Percentiles rank a stretch among this genome's conserved stretches.
Conservation (phyloP, 2,329 filamentous ascomycete species). For the Aureobasidium sp. region DNA sequence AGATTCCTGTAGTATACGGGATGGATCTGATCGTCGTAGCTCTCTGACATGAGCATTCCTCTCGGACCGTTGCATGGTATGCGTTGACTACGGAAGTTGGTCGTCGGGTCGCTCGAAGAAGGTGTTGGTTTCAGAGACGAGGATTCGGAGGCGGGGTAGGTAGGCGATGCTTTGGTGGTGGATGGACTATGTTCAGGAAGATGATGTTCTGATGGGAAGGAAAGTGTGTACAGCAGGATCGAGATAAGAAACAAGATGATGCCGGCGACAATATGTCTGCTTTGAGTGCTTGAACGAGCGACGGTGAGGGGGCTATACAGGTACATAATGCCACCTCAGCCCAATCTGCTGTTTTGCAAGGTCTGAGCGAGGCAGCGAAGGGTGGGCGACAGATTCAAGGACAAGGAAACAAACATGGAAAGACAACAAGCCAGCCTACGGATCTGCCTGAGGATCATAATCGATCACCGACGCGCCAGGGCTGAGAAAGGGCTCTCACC, state of each 20-base stretch:
- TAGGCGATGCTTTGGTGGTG: neutral
- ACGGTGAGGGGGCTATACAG: neutral
- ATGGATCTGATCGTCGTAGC: slow-evolving; percentile 11
- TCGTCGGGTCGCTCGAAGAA: neutral
- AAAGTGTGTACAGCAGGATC: slow-evolving; percentile 11
- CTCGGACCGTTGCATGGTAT: slow-evolving; percentile 6
- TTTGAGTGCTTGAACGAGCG: neutral
- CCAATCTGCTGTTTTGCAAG: neutral
- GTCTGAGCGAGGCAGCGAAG: neutral
- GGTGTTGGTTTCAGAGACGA: neutral
- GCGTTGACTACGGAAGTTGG: neutral
- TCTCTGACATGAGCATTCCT: slow-evolving; percentile 7
- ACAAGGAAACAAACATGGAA: neutral
- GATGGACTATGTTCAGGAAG: neutral
- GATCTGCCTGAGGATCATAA: neutral
- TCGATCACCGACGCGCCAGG: slow-evolving; percentile 3
- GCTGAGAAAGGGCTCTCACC: neutral
- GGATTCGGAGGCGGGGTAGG: neutral
- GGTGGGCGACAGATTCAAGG: neutral
- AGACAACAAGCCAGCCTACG: neutral
- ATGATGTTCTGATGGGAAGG: neutral
- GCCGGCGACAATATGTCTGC: neutral
- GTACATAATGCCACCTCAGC: slow-evolving; percentile 11
- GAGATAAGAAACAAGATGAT: slow-evolving; percentile 3
- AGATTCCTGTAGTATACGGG: neutral